Base-by-base conservation (phyloP, 305 asterid species). In the Fraxinus sp. region DNA sequence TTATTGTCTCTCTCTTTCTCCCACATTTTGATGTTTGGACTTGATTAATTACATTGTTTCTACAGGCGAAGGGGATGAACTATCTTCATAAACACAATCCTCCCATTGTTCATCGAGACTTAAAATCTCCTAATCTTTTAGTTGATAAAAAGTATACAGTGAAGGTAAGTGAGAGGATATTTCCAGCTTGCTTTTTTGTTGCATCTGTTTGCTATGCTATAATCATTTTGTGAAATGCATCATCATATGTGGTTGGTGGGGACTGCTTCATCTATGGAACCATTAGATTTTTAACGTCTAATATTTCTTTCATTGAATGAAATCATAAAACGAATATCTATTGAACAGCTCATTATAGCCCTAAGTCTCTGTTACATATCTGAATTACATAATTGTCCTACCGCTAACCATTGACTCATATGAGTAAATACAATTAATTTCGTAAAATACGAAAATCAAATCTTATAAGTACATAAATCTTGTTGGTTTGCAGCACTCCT, bases 91-190 rank as follows among this genome's bases (percentile, higher is more conserved):
- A 89, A 82, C 88, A 86, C 88, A 92, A 91, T 82, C 98, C 98
- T 85, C 98, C 98, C 35, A 85, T 94, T 86, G 97, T 94, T 85
- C 98, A 94, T 76, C 86, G 98, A 80, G 98, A 94, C 89, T 85
- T 94, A 84, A 94, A 94, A 89, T 96, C 99, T 86, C 99, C 98
- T 62, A 96, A 96, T 89, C 99, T 96, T 80, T 87, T 96, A 81
- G 99, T 96, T 85, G 99, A 96, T 92, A 96, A 59, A 77, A 96
- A 94, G 90, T 97, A 93, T 71, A 97, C 99, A 9, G 99, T 93
- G 85, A 97, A 97, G 98, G 99, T 97, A 87, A 89, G 85, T 37
- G 70, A 84, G 70, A 74, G 49, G 74, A 76, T 68, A 36, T 79
- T 59, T 80, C 20, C 49, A 74, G 83, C 77, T 77, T 36, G 73